These are phyloP conservation scores for Wolfiporia cocos DNA, from an alignment of 1,284 basidiomycete genomes.

Conservation along the genomic window DNA sequence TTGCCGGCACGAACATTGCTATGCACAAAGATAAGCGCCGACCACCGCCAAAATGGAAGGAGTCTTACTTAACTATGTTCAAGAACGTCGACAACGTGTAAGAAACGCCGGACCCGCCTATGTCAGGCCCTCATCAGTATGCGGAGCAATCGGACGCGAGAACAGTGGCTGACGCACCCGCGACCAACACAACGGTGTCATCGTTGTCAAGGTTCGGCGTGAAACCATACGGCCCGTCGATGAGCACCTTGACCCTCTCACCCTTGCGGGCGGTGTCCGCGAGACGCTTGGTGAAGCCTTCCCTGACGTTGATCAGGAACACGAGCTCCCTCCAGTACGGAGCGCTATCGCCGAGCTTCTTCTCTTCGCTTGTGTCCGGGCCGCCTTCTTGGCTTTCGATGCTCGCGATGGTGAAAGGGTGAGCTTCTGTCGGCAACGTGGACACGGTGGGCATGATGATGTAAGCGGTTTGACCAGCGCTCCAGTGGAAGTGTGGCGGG, in stretches of 20 bases:
- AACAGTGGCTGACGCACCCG: slow-evolving; percentile 31
- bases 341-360: slow-evolving; percentile 6
- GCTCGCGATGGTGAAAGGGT: slow-evolving; percentile 51
- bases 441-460: slow-evolving; percentile 40
- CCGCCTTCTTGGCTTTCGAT: slow-evolving; percentile 22
- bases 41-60: background rate
- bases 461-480: slow-evolving; percentile 47
- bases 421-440: slow-evolving; percentile 38
- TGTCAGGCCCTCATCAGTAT: too few relatives aligned
- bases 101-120: slow-evolving; percentile 46
- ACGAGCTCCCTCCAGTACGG: slow-evolving; percentile 34
- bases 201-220: slow-evolving; percentile 38
- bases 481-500: slow-evolving; percentile 35
- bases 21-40: background rate
- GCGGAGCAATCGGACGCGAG: background rate
- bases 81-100: slow-evolving; percentile 43
- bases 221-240: slow-evolving; percentile 52
- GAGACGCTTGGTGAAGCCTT: slow-evolving; percentile 44
- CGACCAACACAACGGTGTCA: slow-evolving; percentile 40
- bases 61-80: slow-evolving; percentile 33
- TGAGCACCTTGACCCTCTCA: slow-evolving; percentile 31
- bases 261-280: slow-evolving; percentile 26
- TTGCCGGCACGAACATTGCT: slow-evolving; percentile 22
- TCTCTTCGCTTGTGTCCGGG: slow-evolving; percentile 8
- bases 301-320: slow-evolving; percentile 44